Evolutionary conservation across 208 protist species (phyloP), one percentile per base, ranked within the genome.

Genomic region (Leishmania amazonensis): DNA sequence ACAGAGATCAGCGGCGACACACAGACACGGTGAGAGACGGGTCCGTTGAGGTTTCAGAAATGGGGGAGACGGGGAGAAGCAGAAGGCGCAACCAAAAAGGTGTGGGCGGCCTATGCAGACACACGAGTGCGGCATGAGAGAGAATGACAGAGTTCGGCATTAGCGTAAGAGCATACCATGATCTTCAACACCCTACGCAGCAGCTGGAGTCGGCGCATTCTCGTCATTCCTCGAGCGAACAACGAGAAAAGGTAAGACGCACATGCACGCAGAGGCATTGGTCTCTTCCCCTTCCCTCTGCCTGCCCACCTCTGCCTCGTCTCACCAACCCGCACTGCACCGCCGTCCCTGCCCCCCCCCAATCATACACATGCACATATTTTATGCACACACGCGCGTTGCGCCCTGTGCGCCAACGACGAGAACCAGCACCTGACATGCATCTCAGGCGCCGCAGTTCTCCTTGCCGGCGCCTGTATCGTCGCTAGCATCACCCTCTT

Each of bases 401-500:
- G 15, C 24, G 42, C 19, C 67, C 7, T 4, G 40, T n/a, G 24
- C 65, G 0, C 65, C 24, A 19, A 40, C 15, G 38, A 70, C 17
- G 65, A 70, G 35, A 35, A 8, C 65, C 31, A 24, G 38, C 17
- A 35, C 4, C n/a, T 45, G n/a, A 70, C 35, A 70, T 45, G 65
- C 35, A 42, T 72, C 5, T 85, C 49, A 93, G 9, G 88, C 87
- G 35, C 84, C 60, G 72, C 88, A 90, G 58, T 81, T 90, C 75
- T 79, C 85, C 62, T 88, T 88, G 76, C 88, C 83, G 21, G 82
- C 81, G 60, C 87, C 89, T 19, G 87, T 83, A 42, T 89, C 79
- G 35, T 90, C 87, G 7, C 75, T 11, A 51, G 57, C 19, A 40
- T 75, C 60, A 38, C 72, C 65, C 5, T 75, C 47, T 7, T 42